These are phyloP conservation scores for Penicillium malachiteum DNA, from an alignment of 495 filamentous ascomycete genomes.

Conservation along the genomic window DNA sequence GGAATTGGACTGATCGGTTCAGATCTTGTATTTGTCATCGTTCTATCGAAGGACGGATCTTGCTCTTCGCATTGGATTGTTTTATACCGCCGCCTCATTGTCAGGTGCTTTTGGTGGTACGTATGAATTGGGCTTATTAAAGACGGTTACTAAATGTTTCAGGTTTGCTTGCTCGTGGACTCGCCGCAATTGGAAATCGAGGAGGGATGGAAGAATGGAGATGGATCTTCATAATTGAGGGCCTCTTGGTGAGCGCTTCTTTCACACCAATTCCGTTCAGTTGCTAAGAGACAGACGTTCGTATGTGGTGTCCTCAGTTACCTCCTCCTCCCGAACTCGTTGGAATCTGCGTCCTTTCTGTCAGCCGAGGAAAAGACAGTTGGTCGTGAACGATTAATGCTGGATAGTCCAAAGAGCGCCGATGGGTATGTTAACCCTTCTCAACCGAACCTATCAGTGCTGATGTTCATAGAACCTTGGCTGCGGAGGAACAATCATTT, in stretches of 20 bases:
- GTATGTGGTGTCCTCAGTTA: conserved; percentile 49
- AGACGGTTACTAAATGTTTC: background rate
- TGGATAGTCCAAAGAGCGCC: conserved; percentile 36
- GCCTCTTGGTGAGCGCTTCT: conserved; percentile 43
- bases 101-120: conserved; percentile 70
- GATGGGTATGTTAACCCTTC: conserved; percentile 27
- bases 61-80: conserved; percentile 69
- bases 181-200: conserved; percentile 61
- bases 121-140: background rate
- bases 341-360: conserved; percentile 51
- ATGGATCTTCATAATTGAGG: conserved; percentile 67
- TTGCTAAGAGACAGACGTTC: conserved; percentile 38
- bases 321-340: conserved; percentile 56
- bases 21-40: conserved; percentile 68
- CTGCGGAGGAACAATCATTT: conserved; percentile 34
- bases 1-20: background rate
- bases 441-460: background rate
- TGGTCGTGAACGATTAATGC: conserved; percentile 37
- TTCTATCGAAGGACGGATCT: conserved; percentile 70
- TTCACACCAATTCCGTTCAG: no score
- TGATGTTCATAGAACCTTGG: conserved; percentile 17
- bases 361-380: conserved; percentile 48
- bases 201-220: conserved; percentile 55
- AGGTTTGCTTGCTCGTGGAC: conserved; percentile 65
- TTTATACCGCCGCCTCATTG: conserved; percentile 70